phyloP scores from a whole-genome alignment of 2,329 filamentous ascomycete genomes.

The Fusarium brachygibbosum region DNA sequence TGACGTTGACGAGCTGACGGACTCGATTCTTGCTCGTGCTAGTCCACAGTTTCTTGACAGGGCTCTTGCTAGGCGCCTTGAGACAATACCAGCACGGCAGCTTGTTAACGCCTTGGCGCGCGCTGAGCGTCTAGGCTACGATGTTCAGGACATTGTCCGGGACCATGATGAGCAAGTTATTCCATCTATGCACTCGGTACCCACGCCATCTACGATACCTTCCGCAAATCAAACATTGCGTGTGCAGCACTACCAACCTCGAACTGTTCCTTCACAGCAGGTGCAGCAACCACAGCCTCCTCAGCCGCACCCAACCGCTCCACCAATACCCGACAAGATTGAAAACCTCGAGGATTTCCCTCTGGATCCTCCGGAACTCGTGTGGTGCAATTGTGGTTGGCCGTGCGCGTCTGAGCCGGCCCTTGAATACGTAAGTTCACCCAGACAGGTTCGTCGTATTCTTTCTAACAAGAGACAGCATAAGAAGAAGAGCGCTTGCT shows the following conservation, averaged over 20 bases:
- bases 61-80: constrained; percentile 64
- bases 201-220: constrained; percentile 24
- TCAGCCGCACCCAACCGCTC: background rate
- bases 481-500: constrained; percentile 47
- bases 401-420: constrained; percentile 53
- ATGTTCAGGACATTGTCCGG: constrained; percentile 63
- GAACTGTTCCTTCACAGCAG: constrained; percentile 13
- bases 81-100: constrained; percentile 66
- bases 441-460: no score
- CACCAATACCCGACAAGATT: background rate
- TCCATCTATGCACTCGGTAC: constrained; percentile 46
- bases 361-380: constrained; percentile 26
- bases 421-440: constrained; percentile 51
- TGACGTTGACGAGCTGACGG: constrained; percentile 62
- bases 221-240: constrained; percentile 7
- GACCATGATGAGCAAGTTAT: constrained; percentile 57
- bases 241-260: constrained; percentile 10
- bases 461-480: constrained; percentile 49
- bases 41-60: constrained; percentile 66
- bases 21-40: constrained; percentile 60
- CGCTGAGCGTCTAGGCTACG: constrained; percentile 70
- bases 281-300: background rate
- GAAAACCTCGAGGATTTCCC: background rate
- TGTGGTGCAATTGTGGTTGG: constrained; percentile 53
- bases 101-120: constrained; percentile 70